Percentiles rank a stretch among this genome's conserved stretches.
Evolutionary conservation across 768 basidiomycete species (phyloP).

Genomic region (Calocera viscosa): DNA sequence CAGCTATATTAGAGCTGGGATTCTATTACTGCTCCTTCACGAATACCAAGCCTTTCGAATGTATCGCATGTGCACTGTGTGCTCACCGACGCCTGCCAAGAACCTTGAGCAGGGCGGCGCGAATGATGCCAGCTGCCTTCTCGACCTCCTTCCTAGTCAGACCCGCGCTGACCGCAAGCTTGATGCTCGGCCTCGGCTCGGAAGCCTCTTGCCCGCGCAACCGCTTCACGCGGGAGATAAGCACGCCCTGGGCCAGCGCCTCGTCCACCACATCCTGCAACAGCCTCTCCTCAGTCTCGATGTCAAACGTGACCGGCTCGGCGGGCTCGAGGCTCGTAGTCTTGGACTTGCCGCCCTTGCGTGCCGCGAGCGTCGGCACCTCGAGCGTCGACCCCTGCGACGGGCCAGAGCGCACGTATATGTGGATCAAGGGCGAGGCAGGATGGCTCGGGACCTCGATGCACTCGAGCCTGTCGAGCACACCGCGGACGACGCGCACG

Average conservation of each 20-base stretch:
- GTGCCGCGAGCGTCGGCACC: slow-evolving; percentile 20
- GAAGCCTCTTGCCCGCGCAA: slow-evolving; percentile 70
- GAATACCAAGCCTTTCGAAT: not conserved
- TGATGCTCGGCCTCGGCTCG: slow-evolving; percentile 72
- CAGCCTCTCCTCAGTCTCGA: slow-evolving; percentile 58
- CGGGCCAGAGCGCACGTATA: slow-evolving; percentile 41
- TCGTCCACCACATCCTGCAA: slow-evolving; percentile 93
- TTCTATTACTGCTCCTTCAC: not conserved
- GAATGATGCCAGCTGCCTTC: slow-evolving; percentile 67
- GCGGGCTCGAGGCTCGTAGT: slow-evolving; percentile 29
- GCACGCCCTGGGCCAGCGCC: slow-evolving; percentile 61
- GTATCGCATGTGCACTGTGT: not conserved
- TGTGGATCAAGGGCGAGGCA: slow-evolving; percentile 78
- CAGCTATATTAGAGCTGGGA: not conserved
- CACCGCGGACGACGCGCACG: slow-evolving; percentile 55
- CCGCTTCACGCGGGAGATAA: slow-evolving; percentile 74
- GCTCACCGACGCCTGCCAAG: slow-evolving; percentile 30
- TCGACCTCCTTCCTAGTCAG: slow-evolving; percentile 83
- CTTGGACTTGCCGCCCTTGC: slow-evolving; percentile 40
- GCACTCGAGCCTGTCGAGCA: slow-evolving; percentile 68
- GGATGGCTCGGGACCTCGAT: slow-evolving; percentile 78
- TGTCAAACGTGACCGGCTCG: slow-evolving; percentile 39
- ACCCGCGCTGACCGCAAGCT: slow-evolving; percentile 66
- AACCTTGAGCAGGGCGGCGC: slow-evolving; percentile 61
- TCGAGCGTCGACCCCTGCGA: slow-evolving; percentile 21